Evolutionary conservation across 2,329 filamentous ascomycete species (phyloP).

Genomic region (Catunica adiposa): DNA sequence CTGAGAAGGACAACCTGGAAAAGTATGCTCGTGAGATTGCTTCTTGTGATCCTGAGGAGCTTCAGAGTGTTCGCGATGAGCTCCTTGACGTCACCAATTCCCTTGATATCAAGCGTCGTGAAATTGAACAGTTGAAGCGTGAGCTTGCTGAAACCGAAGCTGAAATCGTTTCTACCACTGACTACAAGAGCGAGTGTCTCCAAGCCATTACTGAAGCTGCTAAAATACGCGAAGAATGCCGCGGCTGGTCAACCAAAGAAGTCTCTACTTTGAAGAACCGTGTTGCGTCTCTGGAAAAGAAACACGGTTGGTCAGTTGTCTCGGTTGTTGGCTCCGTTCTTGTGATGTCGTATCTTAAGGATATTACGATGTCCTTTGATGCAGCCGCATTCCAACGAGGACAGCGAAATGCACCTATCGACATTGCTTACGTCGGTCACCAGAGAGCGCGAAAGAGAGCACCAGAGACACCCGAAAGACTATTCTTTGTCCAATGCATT

Average conservation of each 20-base stretch:
- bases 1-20: conserved; percentile 51
- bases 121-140: conserved; percentile 48
- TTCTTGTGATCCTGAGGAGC: conserved; percentile 64
- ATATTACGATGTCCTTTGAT: conserved; percentile 60
- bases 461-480: conserved; percentile 46
- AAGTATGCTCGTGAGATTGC: conserved; percentile 57
- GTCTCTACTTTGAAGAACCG: conserved; percentile 61
- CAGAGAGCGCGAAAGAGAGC: conserved; percentile 33
- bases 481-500: conserved; percentile 61
- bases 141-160: conserved; percentile 52
- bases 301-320: conserved; percentile 56
- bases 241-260: conserved; percentile 75
- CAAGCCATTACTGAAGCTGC: conserved; percentile 71
- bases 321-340: conserved; percentile 44
- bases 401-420: conserved; percentile 39
- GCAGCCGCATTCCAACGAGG: conserved; percentile 39
- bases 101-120: conserved; percentile 49
- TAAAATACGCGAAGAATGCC: conserved; percentile 67
- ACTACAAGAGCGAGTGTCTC: conserved; percentile 48
- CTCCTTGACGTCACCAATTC: conserved; percentile 49
- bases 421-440: conserved; percentile 53
- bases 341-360: conserved; percentile 57
- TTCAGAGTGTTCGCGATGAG: conserved; percentile 55
- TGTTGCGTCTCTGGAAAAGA: conserved; percentile 47
- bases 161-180: conserved; percentile 42